Base-by-base conservation (phyloP, 2,329 filamentous ascomycete species). In the Cercospora janseana region DNA sequence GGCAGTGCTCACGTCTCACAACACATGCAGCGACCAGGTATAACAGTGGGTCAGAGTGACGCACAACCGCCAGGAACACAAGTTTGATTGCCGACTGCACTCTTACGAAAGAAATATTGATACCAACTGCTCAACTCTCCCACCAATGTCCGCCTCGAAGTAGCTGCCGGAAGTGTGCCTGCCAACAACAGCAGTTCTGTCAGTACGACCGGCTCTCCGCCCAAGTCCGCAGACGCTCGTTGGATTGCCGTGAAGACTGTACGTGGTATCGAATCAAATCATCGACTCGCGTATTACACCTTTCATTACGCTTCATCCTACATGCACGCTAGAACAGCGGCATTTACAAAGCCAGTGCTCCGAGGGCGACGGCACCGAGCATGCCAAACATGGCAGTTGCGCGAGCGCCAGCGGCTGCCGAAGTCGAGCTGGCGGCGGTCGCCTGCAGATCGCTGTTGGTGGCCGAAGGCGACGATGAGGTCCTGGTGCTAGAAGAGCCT, bases 321-420 rank as follows among this genome's bases (percentile, higher is more conserved):
- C 16, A 2, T 3, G 13, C 6, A 16, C n/a, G 23, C 7, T 4
- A 15, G 3, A 12, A n/a, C n/a, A n/a, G n/a, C n/a, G n/a, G n/a
- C 29, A 3, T 16, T 41, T 57, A 63, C 16, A 63, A 47, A 16
- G 59, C 61, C 10, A 63, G 45, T 8, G 61, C 61, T 35, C 60
- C 61, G n/a, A 63, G 56, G 23, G 60, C 61, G 21, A 63, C 51
- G 23, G 56, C 51, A 32, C 61, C 61, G 31, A 63, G 49, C 41
- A 63, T 48, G 18, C 60, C 61, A 24, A 47, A 60, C 51, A 58
- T 54, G 15, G 55, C 53, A 40, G 61, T 59, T 4, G 57, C 56
- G 40, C 59, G 59, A 42, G 61, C 50, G 20, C 54, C 61, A 40
- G 43, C 56, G 26, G 40, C 55, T 4, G 27, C 35, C 12, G 51